Evolutionary conservation across 106 monocot genomes (phyloP).

Genomic region (Allium fistulosum): DNA sequence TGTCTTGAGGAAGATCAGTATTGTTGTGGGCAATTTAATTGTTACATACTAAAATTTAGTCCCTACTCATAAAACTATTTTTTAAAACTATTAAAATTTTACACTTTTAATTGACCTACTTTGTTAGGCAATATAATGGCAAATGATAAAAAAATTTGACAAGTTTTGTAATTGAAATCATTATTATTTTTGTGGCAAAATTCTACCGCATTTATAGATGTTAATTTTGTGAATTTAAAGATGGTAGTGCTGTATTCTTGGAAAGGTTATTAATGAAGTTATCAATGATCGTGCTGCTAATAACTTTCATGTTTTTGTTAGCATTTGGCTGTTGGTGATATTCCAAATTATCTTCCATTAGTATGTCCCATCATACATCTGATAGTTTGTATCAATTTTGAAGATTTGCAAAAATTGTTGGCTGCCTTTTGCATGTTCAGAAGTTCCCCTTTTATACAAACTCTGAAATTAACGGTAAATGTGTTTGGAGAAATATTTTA

Average conservation of each 20-base stretch:
- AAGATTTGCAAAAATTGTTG: background rate
- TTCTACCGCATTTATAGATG: too few species aligned
- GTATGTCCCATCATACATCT: background rate
- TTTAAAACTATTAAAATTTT: too few species aligned
- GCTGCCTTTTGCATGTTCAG: constrained; percentile 9
- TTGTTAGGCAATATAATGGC: too few species aligned
- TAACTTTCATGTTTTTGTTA: background rate
- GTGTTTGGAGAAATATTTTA: background rate
- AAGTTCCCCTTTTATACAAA: constrained; percentile 8
- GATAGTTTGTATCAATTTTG: background rate
- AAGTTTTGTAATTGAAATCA: background rate
- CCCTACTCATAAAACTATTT: too few species aligned
- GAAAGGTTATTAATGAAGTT: too few species aligned
- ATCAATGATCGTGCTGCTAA: background rate
- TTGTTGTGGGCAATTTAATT: too few species aligned
- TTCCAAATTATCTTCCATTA: constrained; percentile 3
- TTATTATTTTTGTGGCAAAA: background rate
- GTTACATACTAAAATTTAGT: too few species aligned
- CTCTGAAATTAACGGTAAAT: background rate
- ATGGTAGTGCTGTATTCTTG: too few species aligned
- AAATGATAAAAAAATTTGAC: too few species aligned
- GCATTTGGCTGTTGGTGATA: constrained; percentile 6
- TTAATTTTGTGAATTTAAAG: background rate
- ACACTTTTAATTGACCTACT: too few species aligned
- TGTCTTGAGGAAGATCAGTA: too few species aligned